Evolutionary conservation across 75 land plant species (phyloP).

Genomic region (Selaginella moellendorffii): DNA sequence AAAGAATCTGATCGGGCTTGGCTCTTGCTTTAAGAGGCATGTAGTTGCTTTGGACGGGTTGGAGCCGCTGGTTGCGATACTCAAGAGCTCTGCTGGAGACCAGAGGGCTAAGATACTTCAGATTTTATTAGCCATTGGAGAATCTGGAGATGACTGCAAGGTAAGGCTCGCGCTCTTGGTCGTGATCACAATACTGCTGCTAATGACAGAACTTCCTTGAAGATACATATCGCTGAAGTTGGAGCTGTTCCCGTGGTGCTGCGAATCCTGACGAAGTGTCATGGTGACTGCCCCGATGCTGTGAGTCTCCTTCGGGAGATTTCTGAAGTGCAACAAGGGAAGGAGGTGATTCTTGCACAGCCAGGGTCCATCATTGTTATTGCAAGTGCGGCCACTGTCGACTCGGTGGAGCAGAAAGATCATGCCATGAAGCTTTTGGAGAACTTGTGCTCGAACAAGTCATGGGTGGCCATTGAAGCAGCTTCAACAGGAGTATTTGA

Average conservation of each 20-base stretch:
- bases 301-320: constrained; percentile 23
- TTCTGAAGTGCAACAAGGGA: constrained; percentile 13
- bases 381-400: constrained; percentile 16
- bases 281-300: constrained; percentile 15
- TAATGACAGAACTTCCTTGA: too few relatives aligned
- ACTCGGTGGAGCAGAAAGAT: constrained; percentile 14
- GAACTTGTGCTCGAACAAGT: constrained; percentile 14
- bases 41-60: constrained; percentile 17
- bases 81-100: constrained; percentile 12
- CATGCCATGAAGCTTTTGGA: constrained; percentile 16
- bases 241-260: constrained; percentile 16
- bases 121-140: constrained; percentile 13
- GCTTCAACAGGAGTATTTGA: constrained; percentile 18
- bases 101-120: constrained; percentile 13
- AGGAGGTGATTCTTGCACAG: constrained; percentile 12
- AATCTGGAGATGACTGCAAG: constrained; percentile 17
- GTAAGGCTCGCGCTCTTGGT: too few relatives aligned
- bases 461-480: constrained; percentile 13
- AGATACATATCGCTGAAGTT: constrained; percentile 13
- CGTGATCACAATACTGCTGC: too few relatives aligned
- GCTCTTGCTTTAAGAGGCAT: constrained; percentile 10
- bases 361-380: constrained; percentile 15
- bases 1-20: constrained; percentile 10
- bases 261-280: constrained; percentile 14
- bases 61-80: constrained; percentile 10